These are phyloP conservation scores for Fonsecaea multimorphosa DNA, from an alignment of 2,329 filamentous ascomycete genomes.

Conservation along the genomic window DNA sequence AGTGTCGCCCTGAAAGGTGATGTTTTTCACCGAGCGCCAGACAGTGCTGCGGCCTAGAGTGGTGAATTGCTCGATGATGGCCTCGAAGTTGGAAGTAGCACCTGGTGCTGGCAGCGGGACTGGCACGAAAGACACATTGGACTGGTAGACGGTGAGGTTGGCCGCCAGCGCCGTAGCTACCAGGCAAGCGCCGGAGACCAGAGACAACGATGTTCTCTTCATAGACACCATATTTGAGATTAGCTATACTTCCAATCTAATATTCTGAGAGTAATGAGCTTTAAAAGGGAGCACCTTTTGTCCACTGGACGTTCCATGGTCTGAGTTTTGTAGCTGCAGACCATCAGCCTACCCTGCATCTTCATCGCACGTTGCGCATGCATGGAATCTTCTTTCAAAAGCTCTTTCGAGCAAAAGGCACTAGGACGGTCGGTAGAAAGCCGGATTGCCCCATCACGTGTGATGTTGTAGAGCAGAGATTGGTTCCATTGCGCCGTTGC, in stretches of 20 bases:
- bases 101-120: constrained; percentile 40
- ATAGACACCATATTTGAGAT: not conserved
- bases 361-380: constrained; percentile 1
- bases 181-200: constrained; percentile 22
- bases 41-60: constrained; percentile 53
- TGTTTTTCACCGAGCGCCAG: constrained; percentile 53
- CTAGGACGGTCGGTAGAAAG: not conserved
- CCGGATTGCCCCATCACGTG: constrained; percentile 12
- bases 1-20: constrained; percentile 54
- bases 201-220: not conserved
- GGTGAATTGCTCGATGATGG: constrained; percentile 50
- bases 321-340: constrained; percentile 4
- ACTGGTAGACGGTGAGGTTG: constrained; percentile 37
- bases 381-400: not conserved
- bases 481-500: constrained; percentile 1
- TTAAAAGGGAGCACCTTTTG: not conserved
- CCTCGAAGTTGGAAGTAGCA: constrained; percentile 35
- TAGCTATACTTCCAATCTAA: not conserved
- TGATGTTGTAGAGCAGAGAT: constrained; percentile 9
- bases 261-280: not conserved
- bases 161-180: constrained; percentile 23
- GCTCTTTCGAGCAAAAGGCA: not conserved
- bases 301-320: not conserved
- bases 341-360: not conserved
- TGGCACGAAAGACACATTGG: constrained; percentile 39